A percentile compares a stretch with the other conserved stretches of the same genome.
These are phyloP conservation scores for Lentinula boryana DNA, from an alignment of 768 basidiomycete genomes.

Conservation along the genomic window DNA sequence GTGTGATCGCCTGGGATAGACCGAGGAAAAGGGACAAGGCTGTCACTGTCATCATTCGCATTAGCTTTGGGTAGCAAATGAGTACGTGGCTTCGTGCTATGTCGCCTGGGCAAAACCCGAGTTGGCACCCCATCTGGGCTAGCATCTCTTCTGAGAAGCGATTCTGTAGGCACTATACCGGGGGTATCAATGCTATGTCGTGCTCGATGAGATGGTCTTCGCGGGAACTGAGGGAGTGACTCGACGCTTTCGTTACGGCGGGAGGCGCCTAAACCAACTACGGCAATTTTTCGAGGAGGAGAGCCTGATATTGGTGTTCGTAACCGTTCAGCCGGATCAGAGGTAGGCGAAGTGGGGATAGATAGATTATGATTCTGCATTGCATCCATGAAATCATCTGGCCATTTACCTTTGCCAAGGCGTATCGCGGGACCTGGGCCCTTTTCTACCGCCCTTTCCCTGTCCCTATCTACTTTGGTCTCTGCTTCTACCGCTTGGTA, in stretches of 20 bases:
- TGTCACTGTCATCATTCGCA: conserved; percentile 26
- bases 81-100: conserved; percentile 51
- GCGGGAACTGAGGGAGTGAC: conserved; percentile 39
- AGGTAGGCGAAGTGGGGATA: conserved; percentile 19
- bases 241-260: conserved; percentile 43
- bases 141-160: conserved; percentile 40
- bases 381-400: conserved; percentile 70
- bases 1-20: conserved; percentile 47
- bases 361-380: conserved; percentile 26
- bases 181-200: conserved; percentile 58
- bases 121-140: conserved; percentile 51
- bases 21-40: conserved; percentile 61
- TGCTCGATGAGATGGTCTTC: conserved; percentile 59
- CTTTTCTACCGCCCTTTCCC: conserved; percentile 21
- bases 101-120: conserved; percentile 48
- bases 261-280: conserved; percentile 32
- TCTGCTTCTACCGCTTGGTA: conserved; percentile 7
- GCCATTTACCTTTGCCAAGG: conserved; percentile 77
- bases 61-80: conserved; percentile 37
- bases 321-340: conserved; percentile 8
- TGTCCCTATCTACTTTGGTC: conserved; percentile 19
- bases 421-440: conserved; percentile 36
- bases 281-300: conserved; percentile 51
- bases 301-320: conserved; percentile 28
- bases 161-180: conserved; percentile 44